Base-by-base conservation (phyloP, 2,329 filamentous ascomycete genomes). In the Beauveria medogensis region DNA sequence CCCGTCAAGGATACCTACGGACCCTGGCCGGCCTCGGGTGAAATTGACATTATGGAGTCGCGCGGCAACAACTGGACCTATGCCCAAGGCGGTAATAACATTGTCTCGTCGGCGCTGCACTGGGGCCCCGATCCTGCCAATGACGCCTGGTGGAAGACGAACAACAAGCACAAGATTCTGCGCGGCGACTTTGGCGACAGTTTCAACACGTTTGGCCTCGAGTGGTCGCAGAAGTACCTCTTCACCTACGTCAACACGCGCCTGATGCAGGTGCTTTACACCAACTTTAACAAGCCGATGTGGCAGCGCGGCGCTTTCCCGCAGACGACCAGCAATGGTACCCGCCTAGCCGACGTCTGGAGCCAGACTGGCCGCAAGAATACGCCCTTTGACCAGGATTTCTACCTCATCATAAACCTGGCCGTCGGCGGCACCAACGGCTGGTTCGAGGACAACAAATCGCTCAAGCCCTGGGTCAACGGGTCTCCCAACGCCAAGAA, bases 221-320 rank as follows among this genome's bases (percentile, higher is more conserved):
- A 95, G 74, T 95, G 91, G 91, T 91, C 85, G 56, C 83, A 93
- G 67, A 93, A 92, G 73, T 94, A 95, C 72, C 77, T 94, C 63
- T 95, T 93, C 77, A 92, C 89, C 26, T 95, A 92, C 71, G 81
- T 95, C 77, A 88, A 94, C 79, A 88, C 83, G 51, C 86, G 89
- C 14, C 82, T 95, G 22, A 78, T 92, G 30, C 90, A 93, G 72
- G 89, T 93, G 56, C 80, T 91, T 64, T 95, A 92, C 77, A 87
- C 83, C 66, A 89, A 87, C 72, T 92, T 92, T 69, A 77, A 87
- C 67, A 70, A 82, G 67, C 80, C 83, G 10, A 82, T 92, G 69
- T 92, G 86, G 83, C 66, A 84, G 65, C 84, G 86, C 53, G 89
- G 89, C 30, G 74, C 80, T 56, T 92, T 92, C 71, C 85, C 88